Conservation (phyloP, 164 flowering plant species). For the Aristolochia fimbriata region DNA sequence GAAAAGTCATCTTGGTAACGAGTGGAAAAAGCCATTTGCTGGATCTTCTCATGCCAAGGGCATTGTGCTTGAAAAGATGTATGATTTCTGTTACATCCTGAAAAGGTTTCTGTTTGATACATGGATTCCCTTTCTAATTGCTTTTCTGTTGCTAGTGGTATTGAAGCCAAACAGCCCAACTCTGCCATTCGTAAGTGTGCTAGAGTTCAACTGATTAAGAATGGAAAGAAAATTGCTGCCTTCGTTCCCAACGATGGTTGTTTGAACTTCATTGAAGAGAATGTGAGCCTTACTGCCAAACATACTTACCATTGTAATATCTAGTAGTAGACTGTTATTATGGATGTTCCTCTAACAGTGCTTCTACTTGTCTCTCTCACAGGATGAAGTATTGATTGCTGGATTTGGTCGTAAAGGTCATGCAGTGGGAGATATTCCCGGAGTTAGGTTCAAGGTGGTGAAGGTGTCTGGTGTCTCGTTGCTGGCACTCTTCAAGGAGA, state of each 20-base stretch:
- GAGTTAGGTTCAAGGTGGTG: slow-evolving; percentile 26
- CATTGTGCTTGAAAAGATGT: slow-evolving; percentile 31
- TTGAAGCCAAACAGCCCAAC: slow-evolving; percentile 31
- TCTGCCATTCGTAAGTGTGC: slow-evolving; percentile 32
- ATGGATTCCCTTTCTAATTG: background rate
- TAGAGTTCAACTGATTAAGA: slow-evolving; percentile 23
- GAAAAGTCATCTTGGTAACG: slow-evolving; percentile 30
- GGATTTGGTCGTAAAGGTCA: slow-evolving; percentile 32
- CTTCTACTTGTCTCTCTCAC: background rate
- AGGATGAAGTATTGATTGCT: slow-evolving; percentile 29
- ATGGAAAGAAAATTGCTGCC: slow-evolving; percentile 28
- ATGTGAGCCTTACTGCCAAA: slow-evolving; percentile 8
- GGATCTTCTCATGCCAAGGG: slow-evolving; percentile 33
- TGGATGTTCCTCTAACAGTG: background rate
- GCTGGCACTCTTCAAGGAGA: slow-evolving; percentile 25
- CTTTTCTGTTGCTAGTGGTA: slow-evolving; percentile 14
- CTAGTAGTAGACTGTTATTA: too few relatives aligned
- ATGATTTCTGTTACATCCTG: background rate
- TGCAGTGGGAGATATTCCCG: slow-evolving; percentile 29
- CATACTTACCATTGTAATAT: too few relatives aligned
- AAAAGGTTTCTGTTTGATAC: background rate
- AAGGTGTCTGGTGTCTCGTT: slow-evolving; percentile 26
- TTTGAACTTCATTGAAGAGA: slow-evolving; percentile 28
- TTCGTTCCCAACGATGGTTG: slow-evolving; percentile 31
- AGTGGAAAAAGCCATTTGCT: slow-evolving; percentile 31